Percentiles rank a stretch among this genome's conserved stretches.
These are phyloP conservation scores for Auricularia heimuer DNA, from an alignment of 768 basidiomycete species.

Conservation along the genomic window DNA sequence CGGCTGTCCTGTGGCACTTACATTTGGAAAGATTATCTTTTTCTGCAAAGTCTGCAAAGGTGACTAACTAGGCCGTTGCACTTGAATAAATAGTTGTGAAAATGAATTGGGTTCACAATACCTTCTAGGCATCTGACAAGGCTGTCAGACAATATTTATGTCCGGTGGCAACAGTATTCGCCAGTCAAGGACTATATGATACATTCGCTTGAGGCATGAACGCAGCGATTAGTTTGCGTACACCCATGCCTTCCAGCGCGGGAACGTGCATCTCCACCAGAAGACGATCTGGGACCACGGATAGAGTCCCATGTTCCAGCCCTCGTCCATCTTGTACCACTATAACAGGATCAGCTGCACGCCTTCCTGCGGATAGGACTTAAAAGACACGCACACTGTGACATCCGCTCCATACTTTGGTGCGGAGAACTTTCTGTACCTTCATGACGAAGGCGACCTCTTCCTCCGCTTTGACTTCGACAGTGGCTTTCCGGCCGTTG, in stretches of 20 bases:
- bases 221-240: not conserved
- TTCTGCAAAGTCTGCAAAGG: too few relatives aligned
- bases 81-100: too few relatives aligned
- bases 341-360: not conserved
- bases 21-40: too few relatives aligned
- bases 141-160: too few relatives aligned
- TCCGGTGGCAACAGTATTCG: too few relatives aligned
- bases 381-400: not conserved
- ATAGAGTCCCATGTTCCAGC: not conserved
- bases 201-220: too few relatives aligned
- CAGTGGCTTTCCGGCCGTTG: not conserved
- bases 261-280: slow-evolving; percentile 1
- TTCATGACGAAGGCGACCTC: not conserved
- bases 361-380: too few relatives aligned
- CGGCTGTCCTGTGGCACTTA: too few relatives aligned
- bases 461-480: not conserved
- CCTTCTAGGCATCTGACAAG: too few relatives aligned
- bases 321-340: not conserved
- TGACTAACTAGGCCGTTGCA: too few relatives aligned
- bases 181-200: too few relatives aligned
- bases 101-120: too few relatives aligned
- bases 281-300: not conserved
- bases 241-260: not conserved
- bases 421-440: not conserved
- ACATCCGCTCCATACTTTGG: not conserved